Base-by-base conservation (phyloP, 495 filamentous ascomycete species). In the Talaromyces trachyspermus region DNA sequence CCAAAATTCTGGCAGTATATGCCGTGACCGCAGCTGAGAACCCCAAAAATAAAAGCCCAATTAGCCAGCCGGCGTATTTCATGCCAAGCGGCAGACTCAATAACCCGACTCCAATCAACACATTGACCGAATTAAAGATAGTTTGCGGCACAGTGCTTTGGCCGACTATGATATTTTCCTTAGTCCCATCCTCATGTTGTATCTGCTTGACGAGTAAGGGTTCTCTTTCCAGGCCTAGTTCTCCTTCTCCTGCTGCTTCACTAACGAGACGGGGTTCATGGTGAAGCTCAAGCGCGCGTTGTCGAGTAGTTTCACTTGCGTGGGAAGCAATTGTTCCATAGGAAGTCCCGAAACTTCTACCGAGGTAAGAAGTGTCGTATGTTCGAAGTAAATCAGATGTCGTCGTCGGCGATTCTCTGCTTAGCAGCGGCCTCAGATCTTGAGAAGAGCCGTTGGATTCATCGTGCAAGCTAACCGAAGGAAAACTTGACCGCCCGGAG, bases 141-240 rank as follows among this genome's bases (percentile, higher is more conserved):
- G 92, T 97, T 68, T 98, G 92, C 2, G 91, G 89, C 23, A 96
- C 68, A 2, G 92, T 98, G 8, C 87, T 94, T 70, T 91, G 89
- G 27, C 92, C 92, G 49, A 92, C 78, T 5, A 97, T 80, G 20
- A 90, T 75, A 56, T 85, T 74, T 22, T 94, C 79, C 14, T 89
- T 71, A 49, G 85, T 87, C 19, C 92, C 92, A 60, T 95, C 89
- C 57, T 92, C 86, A 48, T 77, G 74, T 61, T 94, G 83, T 5
- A 95, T 78, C 58, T 88, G 81, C 64, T 88, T 94, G 36, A 96
- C 81, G 18, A 96, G 61, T 40, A 98, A 71, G 1, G 88, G 88
- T 53, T 85, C 81, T 27, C 83, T 69, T 58, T 89, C 88, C 19
- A 80, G 79, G 48, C 88, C 71, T n/a, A 60, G 61, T 32, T 64